Conservation (phyloP, 176 grass and related monocot genomes). For the Elaeis guineensis region DNA sequence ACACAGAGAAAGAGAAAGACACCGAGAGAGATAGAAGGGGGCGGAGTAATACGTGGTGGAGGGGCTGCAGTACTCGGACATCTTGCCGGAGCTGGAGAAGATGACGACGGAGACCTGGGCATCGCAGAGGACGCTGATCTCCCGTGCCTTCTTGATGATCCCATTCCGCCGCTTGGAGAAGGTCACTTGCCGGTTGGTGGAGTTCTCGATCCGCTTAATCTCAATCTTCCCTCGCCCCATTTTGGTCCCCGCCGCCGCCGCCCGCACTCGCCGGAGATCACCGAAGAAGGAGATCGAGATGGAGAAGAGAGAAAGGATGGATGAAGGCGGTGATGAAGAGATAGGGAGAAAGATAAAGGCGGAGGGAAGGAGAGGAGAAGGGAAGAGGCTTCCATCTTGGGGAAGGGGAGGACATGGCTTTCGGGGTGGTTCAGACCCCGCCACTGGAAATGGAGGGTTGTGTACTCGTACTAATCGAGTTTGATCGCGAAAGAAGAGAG, state of each 20-base stretch:
- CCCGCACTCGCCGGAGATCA: background rate
- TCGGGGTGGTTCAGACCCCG: constrained; percentile 42
- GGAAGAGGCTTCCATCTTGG: constrained; percentile 44
- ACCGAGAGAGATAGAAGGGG: background rate
- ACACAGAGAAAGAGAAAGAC: background rate
- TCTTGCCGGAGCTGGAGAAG: constrained; percentile 97
- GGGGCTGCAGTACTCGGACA: constrained; percentile 79
- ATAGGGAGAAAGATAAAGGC: constrained; percentile 12
- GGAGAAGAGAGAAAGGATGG: background rate
- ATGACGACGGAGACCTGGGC: constrained; percentile 71
- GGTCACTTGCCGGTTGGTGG: constrained; percentile 78
- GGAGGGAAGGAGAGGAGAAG: constrained; percentile 25
- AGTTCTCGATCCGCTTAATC: constrained; percentile 99
- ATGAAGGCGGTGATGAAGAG: constrained; percentile 7
- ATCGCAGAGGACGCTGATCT: constrained; percentile 92
- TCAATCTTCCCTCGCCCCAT: constrained; percentile 97
- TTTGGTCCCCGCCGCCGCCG: background rate
- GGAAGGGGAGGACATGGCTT: constrained; percentile 55
- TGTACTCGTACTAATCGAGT: no score
- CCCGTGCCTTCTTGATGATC: constrained; percentile 88
- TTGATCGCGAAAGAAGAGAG: no score
- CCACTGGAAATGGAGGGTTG: no score
- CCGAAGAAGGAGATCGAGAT: background rate
- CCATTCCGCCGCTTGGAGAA: constrained; percentile 89
- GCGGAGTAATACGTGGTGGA: constrained; percentile 35